These are phyloP conservation scores for Adansonia gregorii DNA, from an alignment of 441 rosid species.

Conservation along the genomic window DNA sequence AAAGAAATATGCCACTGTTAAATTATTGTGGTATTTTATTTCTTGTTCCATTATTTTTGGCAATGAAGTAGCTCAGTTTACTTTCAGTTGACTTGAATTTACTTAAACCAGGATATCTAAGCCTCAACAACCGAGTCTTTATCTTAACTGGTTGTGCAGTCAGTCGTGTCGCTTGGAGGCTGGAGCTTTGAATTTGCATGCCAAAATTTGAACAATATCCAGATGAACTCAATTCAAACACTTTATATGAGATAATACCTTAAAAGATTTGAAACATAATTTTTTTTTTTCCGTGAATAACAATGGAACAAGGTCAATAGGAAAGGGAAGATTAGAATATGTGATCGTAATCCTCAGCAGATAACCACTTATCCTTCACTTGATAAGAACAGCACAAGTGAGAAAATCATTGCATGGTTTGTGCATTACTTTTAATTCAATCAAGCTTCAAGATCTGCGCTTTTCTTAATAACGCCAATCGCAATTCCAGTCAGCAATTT, in stretches of 20 bases:
- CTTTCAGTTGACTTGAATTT: background rate
- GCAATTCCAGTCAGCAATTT: background rate
- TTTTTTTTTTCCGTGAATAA: background rate
- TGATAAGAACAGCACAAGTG: background rate
- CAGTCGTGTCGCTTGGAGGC: background rate
- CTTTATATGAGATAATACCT: background rate
- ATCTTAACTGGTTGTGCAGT: background rate
- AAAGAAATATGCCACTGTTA: background rate
- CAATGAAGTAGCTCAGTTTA: background rate
- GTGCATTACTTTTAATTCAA: background rate
- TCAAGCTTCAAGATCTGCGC: background rate
- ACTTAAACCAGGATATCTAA: background rate
- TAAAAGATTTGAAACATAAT: background rate
- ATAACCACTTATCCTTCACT: background rate
- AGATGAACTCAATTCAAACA: background rate
- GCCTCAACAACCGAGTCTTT: too few relatives aligned
- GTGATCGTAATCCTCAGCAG: background rate
- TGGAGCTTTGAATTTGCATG: background rate
- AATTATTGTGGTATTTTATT: slow-evolving; percentile 18
- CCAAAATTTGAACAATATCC: background rate
- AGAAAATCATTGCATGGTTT: background rate
- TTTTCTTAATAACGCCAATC: background rate
- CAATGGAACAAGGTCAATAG: background rate
- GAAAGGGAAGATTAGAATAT: background rate
- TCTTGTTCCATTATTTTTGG: slow-evolving; percentile 24